These are phyloP conservation scores for Exophiala sideris DNA, from an alignment of 2,329 filamentous ascomycete species.

Conservation along the genomic window DNA sequence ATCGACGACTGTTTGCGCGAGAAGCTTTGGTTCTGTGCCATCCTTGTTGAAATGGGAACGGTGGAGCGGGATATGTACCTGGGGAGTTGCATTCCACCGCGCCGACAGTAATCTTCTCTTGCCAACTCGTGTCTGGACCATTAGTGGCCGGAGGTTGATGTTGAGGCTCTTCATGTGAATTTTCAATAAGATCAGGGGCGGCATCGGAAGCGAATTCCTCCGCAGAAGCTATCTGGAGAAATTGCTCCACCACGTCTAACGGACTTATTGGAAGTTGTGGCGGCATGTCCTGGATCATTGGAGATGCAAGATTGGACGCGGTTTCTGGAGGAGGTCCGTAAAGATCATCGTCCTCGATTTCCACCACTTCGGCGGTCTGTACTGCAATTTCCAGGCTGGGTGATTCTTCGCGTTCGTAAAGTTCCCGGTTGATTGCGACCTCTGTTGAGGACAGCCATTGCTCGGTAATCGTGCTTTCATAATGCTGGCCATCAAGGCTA, in stretches of 20 bases:
- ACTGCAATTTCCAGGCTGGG: not conserved
- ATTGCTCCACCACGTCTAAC: slow-evolving; percentile 18
- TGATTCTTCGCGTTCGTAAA: not conserved
- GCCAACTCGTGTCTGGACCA: not conserved
- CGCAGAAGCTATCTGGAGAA: slow-evolving; percentile 14
- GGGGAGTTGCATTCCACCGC: slow-evolving; percentile 1
- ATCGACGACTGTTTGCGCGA: slow-evolving; percentile 2
- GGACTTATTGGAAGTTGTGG: slow-evolving; percentile 3
- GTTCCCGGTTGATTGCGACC: not conserved
- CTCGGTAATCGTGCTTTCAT: not conserved
- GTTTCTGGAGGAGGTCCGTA: slow-evolving; percentile 15
- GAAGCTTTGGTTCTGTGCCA: slow-evolving; percentile 3
- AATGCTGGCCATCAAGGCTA: not conserved
- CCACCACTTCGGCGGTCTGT: not conserved
- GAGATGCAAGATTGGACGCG: not conserved
- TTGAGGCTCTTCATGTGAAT: not conserved
- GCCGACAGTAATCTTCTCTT: slow-evolving; percentile 2
- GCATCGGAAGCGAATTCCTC: not conserved
- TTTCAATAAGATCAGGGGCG: not conserved
- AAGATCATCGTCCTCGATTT: slow-evolving; percentile 19
- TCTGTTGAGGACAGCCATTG: not conserved
- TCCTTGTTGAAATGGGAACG: slow-evolving; percentile 16
- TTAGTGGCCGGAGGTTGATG: not conserved
- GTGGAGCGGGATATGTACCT: slow-evolving; percentile 7
- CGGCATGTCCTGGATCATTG: not conserved